Conservation (phyloP, 129 eudicot species). For the Logfia minima region DNA sequence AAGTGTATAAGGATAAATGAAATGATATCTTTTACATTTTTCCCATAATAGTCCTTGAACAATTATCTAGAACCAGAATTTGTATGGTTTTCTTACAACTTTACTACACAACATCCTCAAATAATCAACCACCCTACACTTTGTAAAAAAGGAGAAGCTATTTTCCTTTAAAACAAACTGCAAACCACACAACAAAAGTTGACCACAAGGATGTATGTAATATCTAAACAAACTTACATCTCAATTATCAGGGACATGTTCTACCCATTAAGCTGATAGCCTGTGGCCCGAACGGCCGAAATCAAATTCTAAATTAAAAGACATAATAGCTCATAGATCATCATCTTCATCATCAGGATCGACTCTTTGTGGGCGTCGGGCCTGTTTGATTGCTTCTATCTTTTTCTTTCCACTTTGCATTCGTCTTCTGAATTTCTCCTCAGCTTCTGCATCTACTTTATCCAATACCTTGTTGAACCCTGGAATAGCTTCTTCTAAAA, state of each 20-base stretch:
- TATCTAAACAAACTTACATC: conserved; percentile 13
- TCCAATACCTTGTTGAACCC: conserved; percentile 36
- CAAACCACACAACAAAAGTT: conserved; percentile 2
- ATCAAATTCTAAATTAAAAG: not conserved
- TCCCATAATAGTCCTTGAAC: no score
- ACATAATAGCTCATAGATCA: conserved; percentile 19
- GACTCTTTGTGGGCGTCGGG: conserved; percentile 22
- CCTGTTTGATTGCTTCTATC: conserved; percentile 31
- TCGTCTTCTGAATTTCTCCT: conserved; percentile 33
- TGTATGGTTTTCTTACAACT: no score
- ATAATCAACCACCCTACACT: not conserved
- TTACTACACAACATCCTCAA: not conserved
- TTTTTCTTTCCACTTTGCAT: conserved; percentile 31
- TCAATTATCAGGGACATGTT: not conserved
- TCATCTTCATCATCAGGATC: conserved; percentile 21
- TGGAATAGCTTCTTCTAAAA: conserved; percentile 28
- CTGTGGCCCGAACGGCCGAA: not conserved
- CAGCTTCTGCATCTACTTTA: conserved; percentile 29
- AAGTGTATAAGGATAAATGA: no score
- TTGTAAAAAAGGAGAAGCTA: no score
- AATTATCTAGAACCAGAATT: no score
- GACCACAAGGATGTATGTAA: not conserved
- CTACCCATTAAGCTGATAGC: conserved; percentile 4
- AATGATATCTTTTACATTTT: no score
- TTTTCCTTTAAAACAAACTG: no score